Conservation (phyloP, 2,329 filamentous ascomycete species). For the Clonostachys chloroleuca region DNA sequence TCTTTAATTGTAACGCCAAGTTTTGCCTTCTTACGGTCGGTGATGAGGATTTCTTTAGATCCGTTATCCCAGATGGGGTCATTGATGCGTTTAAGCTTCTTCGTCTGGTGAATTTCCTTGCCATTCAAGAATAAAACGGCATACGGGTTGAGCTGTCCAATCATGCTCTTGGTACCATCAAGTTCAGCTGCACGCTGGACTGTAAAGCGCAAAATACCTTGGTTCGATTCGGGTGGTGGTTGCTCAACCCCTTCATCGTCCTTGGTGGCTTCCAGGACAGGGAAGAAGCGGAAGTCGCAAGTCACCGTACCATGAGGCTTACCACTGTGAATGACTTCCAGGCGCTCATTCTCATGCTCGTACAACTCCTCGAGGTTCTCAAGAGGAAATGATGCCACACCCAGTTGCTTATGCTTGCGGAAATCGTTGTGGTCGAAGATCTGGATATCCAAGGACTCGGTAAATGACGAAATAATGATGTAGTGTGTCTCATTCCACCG, state of each 20-base stretch:
- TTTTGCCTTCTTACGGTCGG: slow-evolving; percentile 85
- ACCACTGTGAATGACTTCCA: slow-evolving; percentile 82
- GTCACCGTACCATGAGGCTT: slow-evolving; percentile 77
- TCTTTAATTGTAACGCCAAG: slow-evolving; percentile 93
- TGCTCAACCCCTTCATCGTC: slow-evolving; percentile 73
- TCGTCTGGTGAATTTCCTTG: slow-evolving; percentile 83
- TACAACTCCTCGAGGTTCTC: slow-evolving; percentile 75
- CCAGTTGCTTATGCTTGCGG: slow-evolving; percentile 94
- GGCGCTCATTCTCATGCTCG: slow-evolving; percentile 76
- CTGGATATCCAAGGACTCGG: slow-evolving; percentile 79
- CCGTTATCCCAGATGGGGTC: slow-evolving; percentile 95
- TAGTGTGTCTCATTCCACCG: slow-evolving; percentile 97
- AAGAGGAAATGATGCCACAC: slow-evolving; percentile 77
- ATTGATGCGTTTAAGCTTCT: slow-evolving; percentile 94
- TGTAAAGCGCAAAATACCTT: slow-evolving; percentile 89
- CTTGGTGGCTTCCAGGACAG: slow-evolving; percentile 71
- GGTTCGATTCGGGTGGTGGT: slow-evolving; percentile 83
- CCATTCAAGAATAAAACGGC: slow-evolving; percentile 84
- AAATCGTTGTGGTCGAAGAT: slow-evolving; percentile 93
- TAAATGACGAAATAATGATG: slow-evolving; percentile 87
- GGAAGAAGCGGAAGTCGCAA: slow-evolving; percentile 90
- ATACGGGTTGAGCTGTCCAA: slow-evolving; percentile 89
- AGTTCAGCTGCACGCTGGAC: slow-evolving; percentile 96
- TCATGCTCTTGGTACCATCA: slow-evolving; percentile 85
- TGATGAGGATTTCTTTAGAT: slow-evolving; percentile 91